phyloP scores from a whole-genome alignment of 495 filamentous ascomycete species.

The Lasiosphaeris hirsuta region DNA sequence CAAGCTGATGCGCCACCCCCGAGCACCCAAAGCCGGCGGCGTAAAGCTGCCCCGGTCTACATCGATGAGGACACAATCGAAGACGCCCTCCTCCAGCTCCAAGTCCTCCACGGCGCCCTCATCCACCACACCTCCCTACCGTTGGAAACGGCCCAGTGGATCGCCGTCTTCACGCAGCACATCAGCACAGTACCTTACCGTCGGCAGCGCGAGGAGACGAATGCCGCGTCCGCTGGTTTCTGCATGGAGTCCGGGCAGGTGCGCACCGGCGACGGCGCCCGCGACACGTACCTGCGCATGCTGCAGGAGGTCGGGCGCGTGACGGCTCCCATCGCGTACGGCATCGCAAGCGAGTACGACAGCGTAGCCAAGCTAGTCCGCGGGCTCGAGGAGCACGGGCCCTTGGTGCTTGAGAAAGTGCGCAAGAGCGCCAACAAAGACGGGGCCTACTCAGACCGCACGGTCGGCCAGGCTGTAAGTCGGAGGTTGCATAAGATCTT shows the following conservation, averaged over 20 bases:
- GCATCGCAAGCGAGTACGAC: conserved; percentile 61
- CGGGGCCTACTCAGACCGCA: conserved; percentile 61
- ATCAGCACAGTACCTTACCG: conserved; percentile 75
- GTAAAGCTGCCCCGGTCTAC: conserved; percentile 41
- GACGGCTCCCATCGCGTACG: conserved; percentile 70
- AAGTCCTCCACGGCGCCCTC: conserved; percentile 63
- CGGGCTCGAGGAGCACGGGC: conserved; percentile 59
- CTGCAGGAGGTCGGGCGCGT: conserved; percentile 73
- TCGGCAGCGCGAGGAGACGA: conserved; percentile 37
- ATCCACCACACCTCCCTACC: conserved; percentile 67
- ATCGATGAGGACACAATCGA: conserved; percentile 72
- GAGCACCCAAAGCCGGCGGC: conserved; percentile 21
- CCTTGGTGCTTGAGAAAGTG: conserved; percentile 57
- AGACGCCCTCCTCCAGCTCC: conserved; percentile 67
- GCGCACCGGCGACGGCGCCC: conserved; percentile 61
- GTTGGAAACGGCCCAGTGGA: conserved; percentile 72
- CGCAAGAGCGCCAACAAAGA: conserved; percentile 65
- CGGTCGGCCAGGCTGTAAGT: conserved; percentile 68
- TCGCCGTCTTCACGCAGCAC: conserved; percentile 75
- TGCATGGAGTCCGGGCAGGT: conserved; percentile 85
- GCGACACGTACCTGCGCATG: conserved; percentile 74
- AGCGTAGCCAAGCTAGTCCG: conserved; percentile 54
- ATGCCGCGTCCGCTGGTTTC: conserved; percentile 56
- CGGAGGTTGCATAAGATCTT: conserved; percentile 72
- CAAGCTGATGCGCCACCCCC: conserved; percentile 12